Evolutionary conservation across 495 filamentous ascomycete species (phyloP).

Genomic region (Echria macrotheca): DNA sequence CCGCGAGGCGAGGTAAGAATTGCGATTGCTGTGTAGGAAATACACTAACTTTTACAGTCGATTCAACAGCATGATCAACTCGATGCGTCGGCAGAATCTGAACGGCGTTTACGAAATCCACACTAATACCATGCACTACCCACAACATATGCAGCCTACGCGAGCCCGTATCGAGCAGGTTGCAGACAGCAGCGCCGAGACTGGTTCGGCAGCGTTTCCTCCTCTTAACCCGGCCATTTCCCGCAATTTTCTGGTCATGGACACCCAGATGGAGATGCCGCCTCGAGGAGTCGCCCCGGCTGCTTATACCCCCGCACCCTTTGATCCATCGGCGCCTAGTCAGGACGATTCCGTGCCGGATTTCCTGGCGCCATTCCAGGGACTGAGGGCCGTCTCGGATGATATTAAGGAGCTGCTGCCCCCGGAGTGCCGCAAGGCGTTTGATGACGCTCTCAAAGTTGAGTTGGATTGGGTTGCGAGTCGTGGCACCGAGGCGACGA

Average conservation of each 20-base stretch:
- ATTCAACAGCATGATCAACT: conserved; percentile 69
- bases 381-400: conserved; percentile 56
- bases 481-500: conserved; percentile 60
- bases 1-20: conserved; percentile 67
- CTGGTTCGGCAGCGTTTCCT: conserved; percentile 48
- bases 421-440: conserved; percentile 62
- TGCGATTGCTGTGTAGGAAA: background rate
- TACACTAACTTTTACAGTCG: conserved; percentile 46
- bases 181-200: conserved; percentile 22
- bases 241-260: conserved; percentile 70
- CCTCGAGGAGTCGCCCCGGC: conserved; percentile 32
- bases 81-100: conserved; percentile 58
- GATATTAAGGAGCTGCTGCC: conserved; percentile 68
- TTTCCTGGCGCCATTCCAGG: conserved; percentile 55
- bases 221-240: conserved; percentile 58
- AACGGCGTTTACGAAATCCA: conserved; percentile 86
- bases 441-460: conserved; percentile 53
- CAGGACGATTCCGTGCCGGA: conserved; percentile 33
- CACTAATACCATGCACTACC: conserved; percentile 85
- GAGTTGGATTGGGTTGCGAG: conserved; percentile 67
- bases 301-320: conserved; percentile 42
- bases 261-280: conserved; percentile 62
- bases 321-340: conserved; percentile 15
- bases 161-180: conserved; percentile 75
- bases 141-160: conserved; percentile 83